Conservation (phyloP, 306 rosid species). For the Potentilla sterilis region DNA sequence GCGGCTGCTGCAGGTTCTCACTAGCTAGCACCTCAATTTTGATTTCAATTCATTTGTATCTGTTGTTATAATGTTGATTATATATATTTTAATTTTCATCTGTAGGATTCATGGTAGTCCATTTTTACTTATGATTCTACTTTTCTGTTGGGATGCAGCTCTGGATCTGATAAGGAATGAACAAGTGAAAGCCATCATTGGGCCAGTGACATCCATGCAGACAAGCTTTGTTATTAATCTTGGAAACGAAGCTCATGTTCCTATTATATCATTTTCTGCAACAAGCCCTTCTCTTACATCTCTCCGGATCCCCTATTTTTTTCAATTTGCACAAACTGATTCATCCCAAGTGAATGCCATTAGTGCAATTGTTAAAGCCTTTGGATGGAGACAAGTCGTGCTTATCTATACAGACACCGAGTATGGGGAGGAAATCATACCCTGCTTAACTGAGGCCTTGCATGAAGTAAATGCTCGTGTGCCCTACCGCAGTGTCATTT, state of each 20-base stretch:
- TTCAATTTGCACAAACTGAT: conserved; percentile 40
- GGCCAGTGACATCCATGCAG: conserved; percentile 54
- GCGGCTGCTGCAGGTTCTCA: conserved; percentile 30
- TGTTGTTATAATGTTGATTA: not conserved
- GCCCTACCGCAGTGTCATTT: conserved; percentile 37
- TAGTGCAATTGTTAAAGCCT: conserved; percentile 29
- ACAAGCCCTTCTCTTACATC: conserved; percentile 46
- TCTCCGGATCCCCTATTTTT: conserved; percentile 40
- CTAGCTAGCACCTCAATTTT: not conserved
- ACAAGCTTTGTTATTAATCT: conserved; percentile 44
- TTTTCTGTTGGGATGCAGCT: conserved; percentile 8
- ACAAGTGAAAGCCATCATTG: conserved; percentile 38
- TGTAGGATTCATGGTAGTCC: not conserved
- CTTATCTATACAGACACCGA: conserved; percentile 44
- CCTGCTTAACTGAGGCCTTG: conserved; percentile 35
- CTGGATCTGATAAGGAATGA: conserved; percentile 28
- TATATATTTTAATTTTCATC: not conserved
- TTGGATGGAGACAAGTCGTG: conserved; percentile 42
- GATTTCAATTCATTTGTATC: not conserved
- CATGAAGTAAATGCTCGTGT: conserved; percentile 31
- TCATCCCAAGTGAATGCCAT: conserved; percentile 40
- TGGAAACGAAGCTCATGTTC: conserved; percentile 42
- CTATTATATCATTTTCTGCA: conserved; percentile 50
- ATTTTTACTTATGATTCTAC: not conserved
- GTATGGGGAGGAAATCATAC: conserved; percentile 42